Evolutionary conservation across 768 basidiomycete species (phyloP).

Genomic region (Amanita muscaria): DNA sequence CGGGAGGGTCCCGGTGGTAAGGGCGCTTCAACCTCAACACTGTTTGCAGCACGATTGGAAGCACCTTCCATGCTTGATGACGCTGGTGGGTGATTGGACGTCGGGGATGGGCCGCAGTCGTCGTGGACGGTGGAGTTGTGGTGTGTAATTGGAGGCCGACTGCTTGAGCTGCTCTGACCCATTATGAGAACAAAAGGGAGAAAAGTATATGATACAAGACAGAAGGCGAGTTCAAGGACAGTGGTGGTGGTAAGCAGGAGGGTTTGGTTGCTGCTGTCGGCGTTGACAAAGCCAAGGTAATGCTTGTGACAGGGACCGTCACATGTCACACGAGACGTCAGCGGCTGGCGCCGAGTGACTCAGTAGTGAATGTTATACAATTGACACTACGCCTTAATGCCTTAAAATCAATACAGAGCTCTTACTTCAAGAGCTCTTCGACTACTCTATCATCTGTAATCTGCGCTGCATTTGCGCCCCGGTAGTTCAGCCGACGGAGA

Average conservation of each 20-base stretch:
- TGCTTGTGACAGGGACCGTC: neutral
- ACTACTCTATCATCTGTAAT: constrained; percentile 79
- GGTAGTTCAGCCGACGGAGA: constrained; percentile 82
- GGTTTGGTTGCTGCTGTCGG: constrained; percentile 3
- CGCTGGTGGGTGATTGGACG: neutral
- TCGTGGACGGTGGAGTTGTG: neutral
- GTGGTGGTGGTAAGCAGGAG: constrained; percentile 6
- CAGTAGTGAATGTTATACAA: neutral
- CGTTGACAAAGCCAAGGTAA: constrained; percentile 8
- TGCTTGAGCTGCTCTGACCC: constrained; percentile 15
- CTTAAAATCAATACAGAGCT: neutral
- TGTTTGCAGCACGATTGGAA: neutral
- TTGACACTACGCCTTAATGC: neutral
- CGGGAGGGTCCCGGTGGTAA: constrained; percentile 12
- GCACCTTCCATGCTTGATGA: neutral
- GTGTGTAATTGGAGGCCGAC: constrained; percentile 1
- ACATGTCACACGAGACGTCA: neutral
- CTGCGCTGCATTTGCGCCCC: constrained; percentile 70
- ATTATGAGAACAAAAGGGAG: constrained; percentile 6
- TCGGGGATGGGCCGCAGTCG: neutral
- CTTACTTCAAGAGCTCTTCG: constrained; percentile 70
- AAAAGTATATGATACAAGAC: constrained; percentile 7
- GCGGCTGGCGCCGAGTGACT: too few species aligned
- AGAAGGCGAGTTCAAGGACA: neutral
- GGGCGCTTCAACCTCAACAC: constrained; percentile 1